These are phyloP conservation scores for Gossypium lobatum DNA, from an alignment of 441 rosid species.

Conservation along the genomic window DNA sequence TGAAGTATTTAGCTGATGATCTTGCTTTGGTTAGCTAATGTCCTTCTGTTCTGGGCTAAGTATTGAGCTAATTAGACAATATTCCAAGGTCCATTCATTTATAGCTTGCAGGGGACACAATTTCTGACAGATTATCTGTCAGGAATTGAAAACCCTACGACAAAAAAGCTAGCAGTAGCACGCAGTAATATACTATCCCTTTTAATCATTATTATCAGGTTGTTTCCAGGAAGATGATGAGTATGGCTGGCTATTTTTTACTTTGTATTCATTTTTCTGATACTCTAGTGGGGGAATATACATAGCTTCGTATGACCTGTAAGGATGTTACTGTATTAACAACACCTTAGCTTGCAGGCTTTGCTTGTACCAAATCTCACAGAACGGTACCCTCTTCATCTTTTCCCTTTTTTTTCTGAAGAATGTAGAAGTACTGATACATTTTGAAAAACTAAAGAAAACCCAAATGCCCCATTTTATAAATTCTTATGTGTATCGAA, in stretches of 20 bases:
- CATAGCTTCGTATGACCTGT: background rate
- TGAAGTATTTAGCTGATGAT: background rate
- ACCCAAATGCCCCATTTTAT: background rate
- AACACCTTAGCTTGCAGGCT: background rate
- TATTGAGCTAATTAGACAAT: background rate
- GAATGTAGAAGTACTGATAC: background rate
- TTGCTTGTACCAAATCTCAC: background rate
- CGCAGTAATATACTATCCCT: background rate
- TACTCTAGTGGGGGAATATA: background rate
- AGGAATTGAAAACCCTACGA: background rate
- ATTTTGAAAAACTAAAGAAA: background rate
- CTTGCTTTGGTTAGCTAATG: too few species aligned
- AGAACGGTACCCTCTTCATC: background rate
- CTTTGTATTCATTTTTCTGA: background rate
- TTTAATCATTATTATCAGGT: background rate
- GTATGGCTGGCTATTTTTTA: background rate
- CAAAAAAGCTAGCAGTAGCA: background rate
- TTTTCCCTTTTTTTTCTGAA: background rate
- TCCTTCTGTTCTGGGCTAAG: background rate
- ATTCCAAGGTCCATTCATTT: background rate
- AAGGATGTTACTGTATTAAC: background rate
- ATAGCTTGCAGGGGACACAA: background rate
- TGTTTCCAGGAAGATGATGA: background rate
- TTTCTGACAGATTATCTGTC: background rate
- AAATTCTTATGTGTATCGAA: background rate